These are phyloP conservation scores for Penicillium steckii DNA, from an alignment of 495 filamentous ascomycete species.

Conservation along the genomic window DNA sequence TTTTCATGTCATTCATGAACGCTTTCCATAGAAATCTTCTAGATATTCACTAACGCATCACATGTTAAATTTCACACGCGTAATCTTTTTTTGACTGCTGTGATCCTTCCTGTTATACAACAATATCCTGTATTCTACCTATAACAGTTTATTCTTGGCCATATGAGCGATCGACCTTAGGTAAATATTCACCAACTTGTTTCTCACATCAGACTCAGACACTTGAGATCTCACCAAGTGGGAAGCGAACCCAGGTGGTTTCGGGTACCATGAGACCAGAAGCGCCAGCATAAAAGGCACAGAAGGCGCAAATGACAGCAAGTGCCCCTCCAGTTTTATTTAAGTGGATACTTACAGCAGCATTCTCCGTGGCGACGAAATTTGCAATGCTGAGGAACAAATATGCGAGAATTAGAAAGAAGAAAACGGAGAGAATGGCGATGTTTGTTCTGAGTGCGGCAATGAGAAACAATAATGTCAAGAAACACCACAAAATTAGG, in stretches of 20 bases:
- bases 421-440: constrained; percentile 5
- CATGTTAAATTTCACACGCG: no score
- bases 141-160: no score
- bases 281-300: constrained; percentile 3
- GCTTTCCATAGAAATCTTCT: no score
- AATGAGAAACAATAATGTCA: constrained; percentile 13
- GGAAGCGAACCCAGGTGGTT: constrained; percentile 6
- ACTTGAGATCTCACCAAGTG: neutral
- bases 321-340: constrained; percentile 4
- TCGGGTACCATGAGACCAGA: neutral
- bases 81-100: no score
- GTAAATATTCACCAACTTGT: no score
- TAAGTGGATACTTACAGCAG: neutral
- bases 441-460: neutral
- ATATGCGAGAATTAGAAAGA: constrained; percentile 6
- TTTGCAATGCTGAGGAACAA: constrained; percentile 9
- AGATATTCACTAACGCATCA: no score
- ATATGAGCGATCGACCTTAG: no score
- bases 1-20: no score
- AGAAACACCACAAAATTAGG: constrained; percentile 16
- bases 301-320: neutral
- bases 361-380: constrained; percentile 4
- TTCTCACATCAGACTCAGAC: no score
- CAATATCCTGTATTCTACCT: no score
- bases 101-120: no score